Evolutionary conservation across 1,284 basidiomycete genomes (phyloP).

Genomic region (Lentinula novae-zelandiae): DNA sequence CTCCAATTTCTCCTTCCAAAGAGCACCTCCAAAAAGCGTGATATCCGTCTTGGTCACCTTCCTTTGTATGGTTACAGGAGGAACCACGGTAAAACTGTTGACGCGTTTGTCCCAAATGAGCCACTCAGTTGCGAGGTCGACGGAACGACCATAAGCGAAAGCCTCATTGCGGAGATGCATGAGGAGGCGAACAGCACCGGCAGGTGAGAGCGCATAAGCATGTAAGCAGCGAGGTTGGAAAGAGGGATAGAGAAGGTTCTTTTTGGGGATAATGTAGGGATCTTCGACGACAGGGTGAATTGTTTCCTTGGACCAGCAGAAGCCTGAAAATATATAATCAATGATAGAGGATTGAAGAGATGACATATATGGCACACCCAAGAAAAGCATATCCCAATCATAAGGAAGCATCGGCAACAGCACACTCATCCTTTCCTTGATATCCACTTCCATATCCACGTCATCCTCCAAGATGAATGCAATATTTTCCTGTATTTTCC

Average conservation of each 20-base stretch:
- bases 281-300: not conserved
- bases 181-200: slow-evolving; percentile 6
- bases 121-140: slow-evolving; percentile 7
- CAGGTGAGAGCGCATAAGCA: slow-evolving; percentile 7
- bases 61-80: slow-evolving; percentile 2
- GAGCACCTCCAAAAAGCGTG: slow-evolving; percentile 3
- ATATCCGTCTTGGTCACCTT: slow-evolving; percentile 8
- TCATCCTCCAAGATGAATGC: slow-evolving; percentile 8
- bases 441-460: slow-evolving; percentile 10
- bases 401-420: slow-evolving; percentile 4
- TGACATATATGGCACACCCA: not conserved
- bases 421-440: not conserved
- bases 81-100: slow-evolving; percentile 8
- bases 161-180: slow-evolving; percentile 1
- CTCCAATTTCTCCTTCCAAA: slow-evolving; percentile 6
- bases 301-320: slow-evolving; percentile 8
- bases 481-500: slow-evolving; percentile 1
- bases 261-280: slow-evolving; percentile 1
- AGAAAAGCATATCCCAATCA: slow-evolving; percentile 10
- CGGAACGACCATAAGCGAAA: slow-evolving; percentile 4
- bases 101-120: slow-evolving; percentile 4
- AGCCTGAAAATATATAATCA: not conserved
- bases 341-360: not conserved
- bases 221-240: slow-evolving; percentile 9
- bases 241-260: slow-evolving; percentile 5